Conservation (phyloP, 2,329 filamentous ascomycete genomes). For the Ilyonectria destructans region DNA sequence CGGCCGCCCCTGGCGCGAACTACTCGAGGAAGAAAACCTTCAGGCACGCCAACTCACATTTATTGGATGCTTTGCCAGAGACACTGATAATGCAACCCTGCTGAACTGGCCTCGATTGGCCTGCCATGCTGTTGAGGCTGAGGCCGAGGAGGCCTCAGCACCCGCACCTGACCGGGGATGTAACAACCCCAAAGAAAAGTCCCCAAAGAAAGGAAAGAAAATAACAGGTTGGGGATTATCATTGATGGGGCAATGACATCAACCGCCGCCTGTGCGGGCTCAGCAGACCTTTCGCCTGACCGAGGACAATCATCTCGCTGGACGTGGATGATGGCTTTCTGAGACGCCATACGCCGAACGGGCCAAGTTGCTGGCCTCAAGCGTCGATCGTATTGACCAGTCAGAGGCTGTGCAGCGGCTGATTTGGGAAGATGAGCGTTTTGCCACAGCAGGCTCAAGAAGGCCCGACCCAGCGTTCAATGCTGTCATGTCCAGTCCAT, state of each 20-base stretch:
- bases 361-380: conserved; percentile 14
- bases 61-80: conserved; percentile 3
- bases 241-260: conserved; percentile 24
- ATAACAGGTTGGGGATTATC: not conserved
- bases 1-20: conserved; percentile 10
- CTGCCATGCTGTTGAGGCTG: conserved; percentile 6
- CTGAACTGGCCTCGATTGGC: conserved; percentile 5
- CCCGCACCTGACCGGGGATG: not conserved
- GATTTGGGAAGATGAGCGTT: conserved; percentile 32
- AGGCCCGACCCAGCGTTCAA: not conserved
- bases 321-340: conserved; percentile 1
- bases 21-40: not conserved
- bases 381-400: conserved; percentile 35
- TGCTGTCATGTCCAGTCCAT: conserved; percentile 20
- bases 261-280: conserved; percentile 12
- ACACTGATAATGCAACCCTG: not conserved
- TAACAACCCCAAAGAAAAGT: conserved; percentile 10
- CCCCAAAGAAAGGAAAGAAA: conserved; percentile 3
- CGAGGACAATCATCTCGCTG: conserved; percentile 2
- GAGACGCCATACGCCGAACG: conserved; percentile 40
- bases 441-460: conserved; percentile 39
- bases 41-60: not conserved
- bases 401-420: conserved; percentile 40
- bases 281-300: conserved; percentile 2
- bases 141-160: conserved; percentile 22